Conservation (phyloP, 495 filamentous ascomycete genomes). For the Aspergillus homomorphus region DNA sequence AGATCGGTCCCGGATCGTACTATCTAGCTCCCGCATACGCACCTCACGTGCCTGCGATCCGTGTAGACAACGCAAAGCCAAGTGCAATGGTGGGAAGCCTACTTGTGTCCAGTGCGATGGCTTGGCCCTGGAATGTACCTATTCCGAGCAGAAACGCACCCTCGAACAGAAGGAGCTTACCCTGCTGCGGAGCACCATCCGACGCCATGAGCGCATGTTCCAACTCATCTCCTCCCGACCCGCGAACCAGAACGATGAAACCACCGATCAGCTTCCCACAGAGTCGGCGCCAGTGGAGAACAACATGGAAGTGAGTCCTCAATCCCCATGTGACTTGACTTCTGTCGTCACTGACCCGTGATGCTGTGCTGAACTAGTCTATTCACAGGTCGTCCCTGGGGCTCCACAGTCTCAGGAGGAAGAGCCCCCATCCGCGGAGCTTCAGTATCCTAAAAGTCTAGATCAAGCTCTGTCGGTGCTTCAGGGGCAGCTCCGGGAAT, state of each 20-base stretch:
- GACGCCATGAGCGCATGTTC: background rate
- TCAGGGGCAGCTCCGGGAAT: background rate
- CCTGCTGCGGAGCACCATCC: slow-evolving; percentile 1
- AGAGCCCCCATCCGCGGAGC: background rate
- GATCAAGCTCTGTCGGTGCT: background rate
- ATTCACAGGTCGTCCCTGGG: background rate
- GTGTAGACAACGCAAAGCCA: slow-evolving; percentile 4
- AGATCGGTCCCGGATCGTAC: background rate
- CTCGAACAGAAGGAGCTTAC: background rate
- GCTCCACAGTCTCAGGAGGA: background rate
- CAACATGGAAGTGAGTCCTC: background rate
- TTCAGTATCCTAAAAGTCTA: background rate
- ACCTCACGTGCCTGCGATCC: slow-evolving; percentile 1
- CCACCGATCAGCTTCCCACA: background rate
- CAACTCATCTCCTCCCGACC: background rate
- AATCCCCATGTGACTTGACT: background rate
- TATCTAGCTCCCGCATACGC: background rate
- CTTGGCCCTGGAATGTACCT: background rate
- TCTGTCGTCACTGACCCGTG: background rate
- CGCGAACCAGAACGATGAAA: background rate
- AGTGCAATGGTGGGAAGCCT: slow-evolving; percentile 3
- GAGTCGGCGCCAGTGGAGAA: background rate
- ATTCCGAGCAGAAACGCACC: slow-evolving; percentile 1
- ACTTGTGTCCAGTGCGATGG: background rate
- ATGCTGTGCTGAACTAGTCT: background rate